Evolutionary conservation across 2,329 filamentous ascomycete species (phyloP), one percentile per base, ranked within the genome.

Genomic region (Malbranchea zuffiana): DNA sequence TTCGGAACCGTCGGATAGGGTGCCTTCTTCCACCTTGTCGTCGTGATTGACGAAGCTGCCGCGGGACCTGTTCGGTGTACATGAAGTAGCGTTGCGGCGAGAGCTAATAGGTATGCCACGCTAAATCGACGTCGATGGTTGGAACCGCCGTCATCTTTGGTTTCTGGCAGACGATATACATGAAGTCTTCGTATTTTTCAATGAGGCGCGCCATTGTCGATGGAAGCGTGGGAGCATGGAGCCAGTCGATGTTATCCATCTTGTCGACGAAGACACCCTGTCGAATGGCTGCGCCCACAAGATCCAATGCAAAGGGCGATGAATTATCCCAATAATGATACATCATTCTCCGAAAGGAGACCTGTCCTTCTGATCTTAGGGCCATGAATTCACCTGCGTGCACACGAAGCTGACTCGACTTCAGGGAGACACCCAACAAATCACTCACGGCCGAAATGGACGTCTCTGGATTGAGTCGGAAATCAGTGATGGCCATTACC

Each of bases 201-300:
- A 83, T 61, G 1, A 84, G 63, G 0, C 81, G 70, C 0, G 53
- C 44, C 72, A 82, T 82, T 0, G 80, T 87, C 0, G 68, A 61
- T 3, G 57, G 59, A 0, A 77, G 68, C 0, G 75, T 65, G 0
- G 82, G 81, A 17, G 77, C 81, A 54, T 83, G 82, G 1, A 87
- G 62, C 82, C 82, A 88, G 57, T 85, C 80, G 31, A 87, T 74
- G 46, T 71, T 67, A 46, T 72, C 68, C 81, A 88, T 87, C 61
- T 88, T 65, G 32, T 60, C 53, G 8, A 61, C 48, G 40, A 65
- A 66, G 1, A 51, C 55, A 0, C 61, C 60, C 36, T 65, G 62
- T n/a, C 61, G 56, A 35, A 64, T 55, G 3, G 65, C 62, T 1
- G 61, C 60, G 1, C 60, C 61, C 16, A 60, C 52, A 2, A 65